Evolutionary conservation across 768 basidiomycete species (phyloP), one percentile per base, ranked within the genome.

Genomic region (Phylloporus sp.): DNA sequence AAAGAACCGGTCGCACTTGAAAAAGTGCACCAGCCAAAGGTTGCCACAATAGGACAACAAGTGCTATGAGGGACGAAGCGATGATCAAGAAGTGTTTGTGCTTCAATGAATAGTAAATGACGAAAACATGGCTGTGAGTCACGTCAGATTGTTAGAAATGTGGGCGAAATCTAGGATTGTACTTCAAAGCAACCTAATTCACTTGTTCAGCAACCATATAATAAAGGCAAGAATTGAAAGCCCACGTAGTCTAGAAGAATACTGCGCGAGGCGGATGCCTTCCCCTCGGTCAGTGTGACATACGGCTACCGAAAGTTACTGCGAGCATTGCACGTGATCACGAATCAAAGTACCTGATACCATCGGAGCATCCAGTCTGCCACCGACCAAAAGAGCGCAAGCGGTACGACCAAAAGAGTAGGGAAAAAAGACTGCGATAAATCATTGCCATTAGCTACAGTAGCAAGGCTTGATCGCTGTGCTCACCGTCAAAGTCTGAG

Each of bases 231-330:
- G 14, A 14, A 49, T 26, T 13, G 18, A 29, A 22, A 39, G 50
- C 79, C 39, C 53, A 83, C 81, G 62, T 86, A 86, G 60, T 86
- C 79, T 21, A 84, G 58, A 15, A 87, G 66, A n/a, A 87, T 60
- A 42, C 78, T 78, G 51, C 80, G 76, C 45, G 80, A 70, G 1
- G 83, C 81, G 3, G 67, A 60, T 1, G 75, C 76, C 49, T 67
- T 66, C 3, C 81, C 82, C 53, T 70, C 67, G 15, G 76, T 71
- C 22, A 87, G 63, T 6, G 72, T 63, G 6, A 87, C 67, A 50
- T 83, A 86, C 3, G 85, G 83, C 84, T 86, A 48, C 26, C 34
- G 35, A 34, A 28, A 39, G 33, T 14, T 52, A 26, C n/a, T 27
- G 53, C 47, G 39, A 54, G 21, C 24, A 11, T 32, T 29, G 33